Percentiles rank a stretch among this genome's conserved stretches.
These are phyloP conservation scores for Tulasnella sp. DNA, from an alignment of 768 basidiomycete species.

Conservation along the genomic window DNA sequence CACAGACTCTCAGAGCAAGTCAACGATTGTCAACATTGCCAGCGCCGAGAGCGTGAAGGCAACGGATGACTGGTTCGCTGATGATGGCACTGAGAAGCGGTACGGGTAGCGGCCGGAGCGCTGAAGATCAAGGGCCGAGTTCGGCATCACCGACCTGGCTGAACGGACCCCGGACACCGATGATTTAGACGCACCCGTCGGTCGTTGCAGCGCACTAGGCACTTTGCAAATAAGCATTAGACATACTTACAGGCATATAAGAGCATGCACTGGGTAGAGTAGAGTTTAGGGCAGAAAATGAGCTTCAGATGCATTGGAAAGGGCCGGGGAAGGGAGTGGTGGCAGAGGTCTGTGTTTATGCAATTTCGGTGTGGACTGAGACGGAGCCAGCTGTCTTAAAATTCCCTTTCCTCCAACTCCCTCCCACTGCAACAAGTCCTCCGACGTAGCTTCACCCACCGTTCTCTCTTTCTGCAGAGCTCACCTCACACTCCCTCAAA, in stretches of 20 bases:
- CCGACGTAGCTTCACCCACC: neutral
- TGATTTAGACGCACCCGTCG: neutral
- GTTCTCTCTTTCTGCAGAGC: neutral
- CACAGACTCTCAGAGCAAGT: slow-evolving; percentile 78
- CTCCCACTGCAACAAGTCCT: neutral
- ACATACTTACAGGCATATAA: too few relatives aligned
- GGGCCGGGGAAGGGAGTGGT: neutral
- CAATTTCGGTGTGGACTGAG: neutral
- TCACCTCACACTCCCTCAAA: neutral
- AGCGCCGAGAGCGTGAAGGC: slow-evolving; percentile 47
- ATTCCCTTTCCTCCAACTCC: neutral
- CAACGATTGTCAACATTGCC: slow-evolving; percentile 67
- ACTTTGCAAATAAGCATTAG: neutral
- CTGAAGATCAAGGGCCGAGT: neutral
- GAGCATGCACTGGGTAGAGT: neutral
- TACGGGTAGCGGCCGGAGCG: slow-evolving; percentile 50
- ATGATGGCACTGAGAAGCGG: slow-evolving; percentile 42
- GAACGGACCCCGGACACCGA: neutral
- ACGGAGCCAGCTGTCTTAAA: neutral
- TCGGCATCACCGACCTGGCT: neutral
- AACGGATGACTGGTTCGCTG: slow-evolving; percentile 62
- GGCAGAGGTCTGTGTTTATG: neutral
- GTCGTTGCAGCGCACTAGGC: too few relatives aligned
- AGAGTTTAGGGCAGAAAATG: neutral
- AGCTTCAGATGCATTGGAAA: neutral